Percentiles rank a stretch among this genome's conserved stretches.
These are phyloP conservation scores for Backusella sp. DNA, from an alignment of 192 early-diverging fungal genomes.

Conservation along the genomic window DNA sequence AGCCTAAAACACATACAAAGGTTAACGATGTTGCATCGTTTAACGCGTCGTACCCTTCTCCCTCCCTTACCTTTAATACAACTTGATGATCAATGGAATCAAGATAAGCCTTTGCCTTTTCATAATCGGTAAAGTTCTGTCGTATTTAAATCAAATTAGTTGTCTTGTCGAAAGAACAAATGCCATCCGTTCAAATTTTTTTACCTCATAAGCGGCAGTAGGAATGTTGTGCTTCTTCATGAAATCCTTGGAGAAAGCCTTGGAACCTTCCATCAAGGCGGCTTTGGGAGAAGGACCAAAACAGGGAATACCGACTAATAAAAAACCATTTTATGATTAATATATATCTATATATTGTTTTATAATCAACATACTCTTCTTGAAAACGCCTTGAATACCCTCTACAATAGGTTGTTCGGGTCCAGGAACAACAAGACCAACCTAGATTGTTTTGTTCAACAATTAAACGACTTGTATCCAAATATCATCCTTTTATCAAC, in stretches of 20 bases:
- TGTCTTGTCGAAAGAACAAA: constrained; percentile 19
- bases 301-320: constrained; percentile 78
- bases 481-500: not conserved
- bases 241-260: constrained; percentile 98
- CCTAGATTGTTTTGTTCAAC: constrained; percentile 36
- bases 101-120: constrained; percentile 67
- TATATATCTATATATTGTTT: not conserved
- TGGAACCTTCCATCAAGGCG: constrained; percentile 94
- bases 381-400: constrained; percentile 82
- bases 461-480: not conserved
- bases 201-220: constrained; percentile 84
- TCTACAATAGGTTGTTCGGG: constrained; percentile 98
- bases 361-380: constrained; percentile 56
- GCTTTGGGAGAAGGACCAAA: constrained; percentile 92
- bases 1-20: constrained; percentile 43
- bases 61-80: constrained; percentile 73
- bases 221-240: constrained; percentile 97
- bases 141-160: constrained; percentile 9
- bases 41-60: not conserved
- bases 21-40: not conserved
- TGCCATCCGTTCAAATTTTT: not conserved
- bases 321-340: not conserved
- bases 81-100: constrained; percentile 57
- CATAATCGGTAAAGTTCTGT: constrained; percentile 78
- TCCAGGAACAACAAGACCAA: constrained; percentile 86